Percentiles rank a stretch among this genome's conserved stretches.
These are phyloP conservation scores for Microstroma glucosiphilum DNA, from an alignment of 1,284 basidiomycete genomes.

Conservation along the genomic window DNA sequence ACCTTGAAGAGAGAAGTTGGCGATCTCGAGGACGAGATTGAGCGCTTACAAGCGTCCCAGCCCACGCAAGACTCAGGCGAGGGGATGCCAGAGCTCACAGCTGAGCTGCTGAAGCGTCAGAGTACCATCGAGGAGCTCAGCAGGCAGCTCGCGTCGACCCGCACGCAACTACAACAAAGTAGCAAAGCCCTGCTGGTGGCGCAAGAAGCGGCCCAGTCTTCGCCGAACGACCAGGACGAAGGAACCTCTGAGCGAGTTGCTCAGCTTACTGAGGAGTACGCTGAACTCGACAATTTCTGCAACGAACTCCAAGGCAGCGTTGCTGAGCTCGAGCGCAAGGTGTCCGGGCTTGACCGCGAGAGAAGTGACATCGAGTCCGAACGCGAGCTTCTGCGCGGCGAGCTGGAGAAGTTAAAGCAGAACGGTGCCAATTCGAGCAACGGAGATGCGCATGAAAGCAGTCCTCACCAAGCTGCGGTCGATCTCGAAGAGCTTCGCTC, in stretches of 20 bases:
- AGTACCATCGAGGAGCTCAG: background rate
- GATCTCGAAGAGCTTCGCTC: background rate
- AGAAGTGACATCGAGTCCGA: background rate
- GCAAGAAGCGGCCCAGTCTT: background rate
- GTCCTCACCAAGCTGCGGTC: background rate
- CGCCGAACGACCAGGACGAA: background rate
- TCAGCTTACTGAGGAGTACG: background rate
- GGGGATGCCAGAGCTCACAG: background rate
- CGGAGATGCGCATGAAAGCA: background rate
- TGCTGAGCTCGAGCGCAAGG: background rate
- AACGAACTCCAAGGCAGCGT: background rate
- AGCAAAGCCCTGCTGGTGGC: background rate
- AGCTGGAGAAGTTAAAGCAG: background rate
- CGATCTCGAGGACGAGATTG: conserved; percentile 8
- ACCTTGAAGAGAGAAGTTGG: background rate
- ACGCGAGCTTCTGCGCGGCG: background rate
- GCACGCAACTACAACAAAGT: background rate
- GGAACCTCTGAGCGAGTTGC: background rate
- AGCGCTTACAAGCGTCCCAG: background rate
- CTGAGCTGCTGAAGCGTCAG: background rate
- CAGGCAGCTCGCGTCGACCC: background rate
- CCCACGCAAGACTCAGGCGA: background rate
- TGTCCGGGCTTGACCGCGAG: background rate
- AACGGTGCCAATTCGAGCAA: no score
- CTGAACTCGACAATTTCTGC: background rate